Base-by-base conservation (phyloP, 2,329 filamentous ascomycete genomes). In the Thermochaetoides dissita region DNA sequence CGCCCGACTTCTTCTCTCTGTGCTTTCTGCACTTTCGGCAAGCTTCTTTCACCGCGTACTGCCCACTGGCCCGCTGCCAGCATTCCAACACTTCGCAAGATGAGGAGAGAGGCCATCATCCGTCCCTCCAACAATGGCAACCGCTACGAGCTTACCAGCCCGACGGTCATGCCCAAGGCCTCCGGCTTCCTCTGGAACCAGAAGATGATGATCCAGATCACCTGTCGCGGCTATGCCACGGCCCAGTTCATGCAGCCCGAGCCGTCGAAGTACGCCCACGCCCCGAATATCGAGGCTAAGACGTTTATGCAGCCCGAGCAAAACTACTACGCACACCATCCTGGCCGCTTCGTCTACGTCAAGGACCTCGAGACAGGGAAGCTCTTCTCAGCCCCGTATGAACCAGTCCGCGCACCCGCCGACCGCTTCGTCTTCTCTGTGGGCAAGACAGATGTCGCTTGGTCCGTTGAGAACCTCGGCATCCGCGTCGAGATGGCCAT, bases 251-350 rank as follows among this genome's bases (percentile, higher is more conserved):
- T 76, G 72, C 72, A 75, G 54, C 72, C 72, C 0, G 72, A 76
- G 56, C 72, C 72, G 30, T 66, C 71, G 43, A 76, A 76, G 54
- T 76, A 76, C 57, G 67, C 70, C n/a, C 64, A 74, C 47, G 68
- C 71, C 7, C 72, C 72, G 8, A 74, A 72, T 43, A 63, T 75
- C 43, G 71, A 76, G 55, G 68, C 68, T 46, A 70, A 66, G 55
- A 75, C 71, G 3, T 76, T 76, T 52, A 76, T 76, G 71, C 72
- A 76, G 52, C 72, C 72, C 1, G 72, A 76, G 56, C 69, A 72
- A 50, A 71, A 68, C 54, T 76, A 76, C 59, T 76, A 74, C 50
- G 60, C 68, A 7, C 69, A 75, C 52, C 71, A 76, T 51, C 71
- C 72, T 2, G 71, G 72, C 34, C 70, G 72, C 3, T 76, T 76